Conservation (phyloP, 2,329 filamentous ascomycete genomes). For the Chrysoporthe austroafricana region DNA sequence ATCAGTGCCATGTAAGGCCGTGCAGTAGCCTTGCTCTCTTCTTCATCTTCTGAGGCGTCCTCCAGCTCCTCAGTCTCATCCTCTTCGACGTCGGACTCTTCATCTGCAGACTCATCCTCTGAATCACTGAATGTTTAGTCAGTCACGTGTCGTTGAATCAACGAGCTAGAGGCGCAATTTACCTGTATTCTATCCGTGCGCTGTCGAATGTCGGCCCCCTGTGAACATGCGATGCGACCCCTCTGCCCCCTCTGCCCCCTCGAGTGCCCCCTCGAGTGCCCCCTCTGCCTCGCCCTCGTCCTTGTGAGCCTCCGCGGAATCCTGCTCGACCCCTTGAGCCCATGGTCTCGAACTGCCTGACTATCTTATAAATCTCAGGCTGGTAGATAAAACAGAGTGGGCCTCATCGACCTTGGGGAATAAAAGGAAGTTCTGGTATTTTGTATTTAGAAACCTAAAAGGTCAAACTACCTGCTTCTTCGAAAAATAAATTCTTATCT, state of each 20-base stretch:
- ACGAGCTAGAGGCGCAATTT: constrained; percentile 24
- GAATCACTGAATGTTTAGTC: constrained; percentile 31
- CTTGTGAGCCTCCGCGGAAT: constrained; percentile 36
- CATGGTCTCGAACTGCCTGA: constrained; percentile 14
- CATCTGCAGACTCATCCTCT: constrained; percentile 43
- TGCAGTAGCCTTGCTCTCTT: constrained; percentile 39
- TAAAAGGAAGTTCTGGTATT: not conserved
- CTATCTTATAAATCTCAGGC: not conserved
- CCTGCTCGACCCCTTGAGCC: constrained; percentile 34
- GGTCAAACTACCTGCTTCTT: not conserved
- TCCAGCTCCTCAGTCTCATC: constrained; percentile 51
- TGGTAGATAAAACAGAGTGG: not conserved
- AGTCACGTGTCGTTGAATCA: constrained; percentile 29
- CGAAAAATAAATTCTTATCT: constrained; percentile 27
- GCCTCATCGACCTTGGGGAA: not conserved
- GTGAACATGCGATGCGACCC: constrained; percentile 28
- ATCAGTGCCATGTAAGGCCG: constrained; percentile 62
- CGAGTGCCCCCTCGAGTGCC: constrained; percentile 35
- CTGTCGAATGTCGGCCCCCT: constrained; percentile 50
- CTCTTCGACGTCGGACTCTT: constrained; percentile 51
- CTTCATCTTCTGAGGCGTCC: constrained; percentile 49
- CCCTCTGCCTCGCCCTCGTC: constrained; percentile 35
- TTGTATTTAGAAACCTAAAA: not conserved
- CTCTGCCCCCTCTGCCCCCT: constrained; percentile 34
- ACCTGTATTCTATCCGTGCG: constrained; percentile 41